Base-by-base conservation (phyloP, 371 early-diverging fungal genomes). In the Actinomortierella wolfii region DNA sequence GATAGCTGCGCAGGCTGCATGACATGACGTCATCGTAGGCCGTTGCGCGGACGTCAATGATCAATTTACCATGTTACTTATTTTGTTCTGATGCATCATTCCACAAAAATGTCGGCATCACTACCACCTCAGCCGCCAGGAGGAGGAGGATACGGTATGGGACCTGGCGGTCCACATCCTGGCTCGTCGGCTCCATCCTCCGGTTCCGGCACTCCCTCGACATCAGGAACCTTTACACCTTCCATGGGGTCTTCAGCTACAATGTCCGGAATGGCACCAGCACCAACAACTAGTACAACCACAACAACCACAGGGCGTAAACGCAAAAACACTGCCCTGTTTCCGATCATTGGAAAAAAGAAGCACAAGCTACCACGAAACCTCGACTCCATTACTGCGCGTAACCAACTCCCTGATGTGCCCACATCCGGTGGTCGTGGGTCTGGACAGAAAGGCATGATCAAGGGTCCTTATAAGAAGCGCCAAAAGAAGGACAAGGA, bases 391-490 rank as follows among this genome's bases (percentile, higher is more conserved):
- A 70, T 70, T 28, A 57, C 54, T 1, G 61, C 71, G 1, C 51
- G 71, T 0, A 70, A 70, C 18, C 57, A 57, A 40, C 42, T 70
- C 4, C 71, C 71, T n/a, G 54, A 70, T 48, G 71, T 55, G 6
- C 71, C 71, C 17, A 44, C 50, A 20, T 48, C 54, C 1, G 64
- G 61, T 1, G 64, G 54, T 13, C 54, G 45, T 29, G 63, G 57
- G 20, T 39, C 65, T 4, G 71, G 71, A 5, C 64, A 64, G 34
- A 34, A 34, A 11, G 57, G 61, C 18, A 69, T 64, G 64, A 60
- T 64, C 13, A 70, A 70, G 20, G 71, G 71, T 0, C 71, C 64
- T 7, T 70, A 70, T 39, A 70, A 70, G 44, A 70, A 70, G 29
- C 61, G 71, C 5, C 65, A 70, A 41, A 70, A 70, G 55, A 70